These are phyloP conservation scores for Diplodia corticola DNA, from an alignment of 2,329 filamentous ascomycete genomes.

Conservation along the genomic window DNA sequence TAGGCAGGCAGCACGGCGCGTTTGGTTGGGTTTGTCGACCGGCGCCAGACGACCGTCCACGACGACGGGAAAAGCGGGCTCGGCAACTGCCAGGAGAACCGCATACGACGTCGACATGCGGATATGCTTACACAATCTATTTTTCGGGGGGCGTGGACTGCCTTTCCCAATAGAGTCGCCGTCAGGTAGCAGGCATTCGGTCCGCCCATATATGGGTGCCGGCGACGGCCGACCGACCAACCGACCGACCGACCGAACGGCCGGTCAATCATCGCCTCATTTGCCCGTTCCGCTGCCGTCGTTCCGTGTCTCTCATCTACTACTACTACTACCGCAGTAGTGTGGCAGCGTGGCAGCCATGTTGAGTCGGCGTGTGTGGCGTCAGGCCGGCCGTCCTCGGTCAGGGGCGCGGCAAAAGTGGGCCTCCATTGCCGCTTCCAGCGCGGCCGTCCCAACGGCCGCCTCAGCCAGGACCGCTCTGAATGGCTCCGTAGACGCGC, in stretches of 20 bases:
- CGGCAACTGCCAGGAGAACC: not conserved
- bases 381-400: conserved; percentile 7
- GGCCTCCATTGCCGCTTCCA: conserved; percentile 9
- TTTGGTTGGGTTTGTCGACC: not conserved
- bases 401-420: conserved; percentile 1
- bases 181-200: not conserved
- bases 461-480: not conserved
- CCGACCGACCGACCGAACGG: not conserved
- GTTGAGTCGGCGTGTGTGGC: conserved; percentile 2
- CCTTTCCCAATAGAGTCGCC: not conserved
- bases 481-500: not conserved
- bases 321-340: too few relatives aligned
- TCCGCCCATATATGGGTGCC: not conserved
- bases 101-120: not conserved
- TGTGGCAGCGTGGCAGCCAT: not conserved
- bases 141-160: not conserved
- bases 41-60: not conserved
- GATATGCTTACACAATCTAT: not conserved
- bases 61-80: not conserved
- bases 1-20: not conserved
- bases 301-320: not conserved
- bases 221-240: not conserved
- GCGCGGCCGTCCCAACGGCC: not conserved
- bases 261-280: too few relatives aligned
- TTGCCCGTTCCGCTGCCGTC: not conserved